Evolutionary conservation across 1,139 yeast genomes (phyloP).

Genomic region (Taphrina pruni): DNA sequence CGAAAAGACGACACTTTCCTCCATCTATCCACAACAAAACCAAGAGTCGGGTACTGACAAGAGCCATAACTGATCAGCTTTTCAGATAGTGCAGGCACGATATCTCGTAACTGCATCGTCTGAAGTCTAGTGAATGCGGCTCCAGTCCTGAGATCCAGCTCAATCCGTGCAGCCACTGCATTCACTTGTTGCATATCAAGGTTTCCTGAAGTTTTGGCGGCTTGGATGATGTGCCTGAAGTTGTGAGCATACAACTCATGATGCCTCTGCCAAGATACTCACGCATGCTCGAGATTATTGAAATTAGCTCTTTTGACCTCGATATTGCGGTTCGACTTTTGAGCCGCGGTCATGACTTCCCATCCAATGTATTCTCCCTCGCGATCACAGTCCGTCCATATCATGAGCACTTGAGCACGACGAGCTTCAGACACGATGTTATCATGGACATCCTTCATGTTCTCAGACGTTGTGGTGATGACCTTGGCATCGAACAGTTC

Average conservation of each 20-base stretch:
- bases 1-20: conserved; percentile 72
- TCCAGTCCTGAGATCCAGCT: conserved; percentile 87
- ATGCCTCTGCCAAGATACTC: conserved; percentile 7
- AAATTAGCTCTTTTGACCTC: conserved; percentile 74
- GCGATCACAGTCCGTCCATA: conserved; percentile 99
- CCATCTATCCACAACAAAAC: conserved; percentile 94
- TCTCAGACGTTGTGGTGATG: conserved; percentile 53
- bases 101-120: conserved; percentile 58
- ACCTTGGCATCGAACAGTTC: conserved; percentile 74
- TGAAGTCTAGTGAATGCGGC: conserved; percentile 83
- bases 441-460: conserved; percentile 61
- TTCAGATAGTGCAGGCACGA: conserved; percentile 47
- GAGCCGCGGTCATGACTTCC: conserved; percentile 77
- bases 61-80: conserved; percentile 58
- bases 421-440: conserved; percentile 75
- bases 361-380: conserved; percentile 97
- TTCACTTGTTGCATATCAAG: conserved; percentile 74
- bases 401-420: conserved; percentile 68
- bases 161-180: conserved; percentile 86
- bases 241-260: background rate
- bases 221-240: conserved; percentile 66
- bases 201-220: conserved; percentile 70
- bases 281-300: conserved; percentile 75
- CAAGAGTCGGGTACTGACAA: conserved; percentile 96
- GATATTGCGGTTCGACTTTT: conserved; percentile 60